These are phyloP conservation scores for Calcarisporium arbuscula DNA, from an alignment of 2,329 filamentous ascomycete genomes.

Conservation along the genomic window DNA sequence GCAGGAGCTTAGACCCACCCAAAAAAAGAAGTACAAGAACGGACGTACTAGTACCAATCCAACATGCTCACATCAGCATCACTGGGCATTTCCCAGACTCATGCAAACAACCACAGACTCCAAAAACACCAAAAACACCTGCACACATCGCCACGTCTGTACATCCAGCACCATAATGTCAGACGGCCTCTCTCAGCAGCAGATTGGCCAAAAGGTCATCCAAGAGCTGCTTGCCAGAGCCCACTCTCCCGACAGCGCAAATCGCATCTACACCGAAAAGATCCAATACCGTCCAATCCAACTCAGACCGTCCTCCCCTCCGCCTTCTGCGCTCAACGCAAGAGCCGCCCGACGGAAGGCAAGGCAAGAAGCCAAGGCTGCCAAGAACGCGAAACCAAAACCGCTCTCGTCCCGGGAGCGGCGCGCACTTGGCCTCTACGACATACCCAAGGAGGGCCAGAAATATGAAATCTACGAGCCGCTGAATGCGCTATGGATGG, in stretches of 20 bases:
- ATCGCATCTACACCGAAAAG: conserved; percentile 72
- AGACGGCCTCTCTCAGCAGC: too few species aligned
- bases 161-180: too few species aligned
- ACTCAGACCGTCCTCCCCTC: conserved; percentile 69
- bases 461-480: conserved; percentile 69
- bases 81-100: too few species aligned
- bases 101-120: too few species aligned
- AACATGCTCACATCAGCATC: too few species aligned
- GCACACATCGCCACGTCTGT: too few species aligned
- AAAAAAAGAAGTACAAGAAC: too few species aligned
- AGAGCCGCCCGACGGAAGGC: conserved; percentile 50
- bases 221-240: conserved; percentile 67
- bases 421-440: conserved; percentile 64
- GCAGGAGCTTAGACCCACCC: too few species aligned
- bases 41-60: too few species aligned
- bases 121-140: too few species aligned
- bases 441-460: conserved; percentile 59
- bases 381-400: conserved; percentile 45
- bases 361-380: conserved; percentile 38
- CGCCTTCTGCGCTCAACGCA: conserved; percentile 44
- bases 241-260: conserved; percentile 66
- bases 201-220: conserved; percentile 44
- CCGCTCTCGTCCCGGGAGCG: conserved; percentile 78
- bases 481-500: conserved; percentile 72
- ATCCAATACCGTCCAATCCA: conserved; percentile 76